These are phyloP conservation scores for Spizellomyces sp. DNA, from an alignment of 192 early-diverging fungal species.

Conservation along the genomic window DNA sequence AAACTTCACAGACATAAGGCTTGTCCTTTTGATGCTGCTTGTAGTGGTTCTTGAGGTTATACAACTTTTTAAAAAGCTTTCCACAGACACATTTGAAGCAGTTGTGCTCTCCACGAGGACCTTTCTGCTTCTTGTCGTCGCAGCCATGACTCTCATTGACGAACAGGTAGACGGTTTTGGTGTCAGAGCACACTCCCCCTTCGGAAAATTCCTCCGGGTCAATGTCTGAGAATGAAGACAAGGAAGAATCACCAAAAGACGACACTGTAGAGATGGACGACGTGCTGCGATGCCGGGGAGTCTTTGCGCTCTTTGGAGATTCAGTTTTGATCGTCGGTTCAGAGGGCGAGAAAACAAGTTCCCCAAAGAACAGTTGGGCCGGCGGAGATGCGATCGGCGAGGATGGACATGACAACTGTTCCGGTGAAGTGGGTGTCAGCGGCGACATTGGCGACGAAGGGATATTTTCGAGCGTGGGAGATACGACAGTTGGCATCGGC, in stretches of 20 bases:
- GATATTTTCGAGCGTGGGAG: too few species aligned
- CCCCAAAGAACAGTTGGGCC: too few species aligned
- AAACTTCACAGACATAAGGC: slow-evolving; percentile 32
- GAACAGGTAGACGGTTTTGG: slow-evolving; percentile 29
- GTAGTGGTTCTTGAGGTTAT: slow-evolving; percentile 34
- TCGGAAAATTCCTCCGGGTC: not conserved
- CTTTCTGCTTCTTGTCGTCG: not conserved
- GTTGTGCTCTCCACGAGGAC: not conserved
- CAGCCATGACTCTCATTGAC: slow-evolving; percentile 18
- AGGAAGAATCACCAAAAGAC: slow-evolving; percentile 9
- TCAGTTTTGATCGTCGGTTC: too few species aligned
- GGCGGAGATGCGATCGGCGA: too few species aligned
- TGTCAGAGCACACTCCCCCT: slow-evolving; percentile 22
- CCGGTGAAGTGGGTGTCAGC: too few species aligned
- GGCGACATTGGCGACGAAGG: too few species aligned
- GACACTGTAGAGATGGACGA: slow-evolving; percentile 17
- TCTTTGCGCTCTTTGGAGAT: too few species aligned
- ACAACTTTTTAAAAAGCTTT: slow-evolving; percentile 33
- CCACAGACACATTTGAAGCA: slow-evolving; percentile 37
- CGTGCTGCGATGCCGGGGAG: not conserved
- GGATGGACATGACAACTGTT: too few species aligned
- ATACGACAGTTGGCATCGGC: too few species aligned
- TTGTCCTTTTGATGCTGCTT: slow-evolving; percentile 21
- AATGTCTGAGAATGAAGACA: not conserved
- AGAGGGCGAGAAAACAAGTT: too few species aligned